A percentile compares a stretch with the other conserved stretches of the same genome.
Evolutionary conservation across 495 filamentous ascomycete species (phyloP).

Genomic region (Penicillium cinerascens): DNA sequence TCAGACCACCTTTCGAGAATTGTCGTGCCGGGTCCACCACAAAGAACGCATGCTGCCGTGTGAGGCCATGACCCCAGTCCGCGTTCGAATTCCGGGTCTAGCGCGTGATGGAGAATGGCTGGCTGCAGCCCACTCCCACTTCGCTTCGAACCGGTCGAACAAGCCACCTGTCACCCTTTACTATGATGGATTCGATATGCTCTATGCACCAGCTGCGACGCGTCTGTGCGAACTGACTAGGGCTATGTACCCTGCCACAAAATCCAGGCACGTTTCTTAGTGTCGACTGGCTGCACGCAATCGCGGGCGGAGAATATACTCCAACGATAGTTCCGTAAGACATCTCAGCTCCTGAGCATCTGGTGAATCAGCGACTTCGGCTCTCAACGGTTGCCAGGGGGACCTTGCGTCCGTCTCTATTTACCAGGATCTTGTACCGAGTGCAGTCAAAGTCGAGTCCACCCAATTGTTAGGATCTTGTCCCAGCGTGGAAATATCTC

Average conservation of each 20-base stretch:
- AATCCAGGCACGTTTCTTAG: constrained; percentile 9
- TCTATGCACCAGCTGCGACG: neutral
- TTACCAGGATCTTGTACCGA: neutral
- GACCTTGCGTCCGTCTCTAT: constrained; percentile 7
- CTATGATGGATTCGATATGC: neutral
- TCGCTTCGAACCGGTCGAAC: constrained; percentile 13
- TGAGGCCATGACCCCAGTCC: constrained; percentile 14
- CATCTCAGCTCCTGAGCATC: constrained; percentile 3
- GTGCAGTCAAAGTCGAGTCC: neutral
- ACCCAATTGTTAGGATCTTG: neutral
- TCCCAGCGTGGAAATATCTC: constrained; percentile 14
- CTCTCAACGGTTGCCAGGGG: constrained; percentile 11
- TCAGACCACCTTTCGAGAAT: constrained; percentile 8
- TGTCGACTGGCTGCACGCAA: constrained; percentile 12
- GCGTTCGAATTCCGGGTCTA: constrained; percentile 19
- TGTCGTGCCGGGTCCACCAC: neutral
- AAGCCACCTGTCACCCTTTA: neutral
- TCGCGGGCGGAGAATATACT: constrained; percentile 2
- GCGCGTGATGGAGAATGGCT: constrained; percentile 24
- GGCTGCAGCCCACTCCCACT: constrained; percentile 18
- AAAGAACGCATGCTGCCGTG: constrained; percentile 8
- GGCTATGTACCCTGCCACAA: neutral
- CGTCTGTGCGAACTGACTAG: neutral
- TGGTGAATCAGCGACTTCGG: neutral
- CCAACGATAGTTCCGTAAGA: neutral